These are phyloP conservation scores for Macrophomina tecta DNA, from an alignment of 2,329 filamentous ascomycete genomes.

Conservation along the genomic window DNA sequence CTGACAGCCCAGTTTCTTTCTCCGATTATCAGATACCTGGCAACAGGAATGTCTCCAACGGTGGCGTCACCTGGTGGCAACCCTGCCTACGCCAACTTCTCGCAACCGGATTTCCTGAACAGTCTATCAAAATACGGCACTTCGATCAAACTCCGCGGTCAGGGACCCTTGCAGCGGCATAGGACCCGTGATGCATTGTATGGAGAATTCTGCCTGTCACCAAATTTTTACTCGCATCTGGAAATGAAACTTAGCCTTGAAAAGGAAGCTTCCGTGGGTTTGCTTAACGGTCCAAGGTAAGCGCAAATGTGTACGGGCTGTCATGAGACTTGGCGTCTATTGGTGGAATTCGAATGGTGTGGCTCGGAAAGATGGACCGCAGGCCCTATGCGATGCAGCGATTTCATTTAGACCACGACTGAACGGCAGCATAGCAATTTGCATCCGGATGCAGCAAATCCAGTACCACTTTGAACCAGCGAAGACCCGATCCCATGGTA, in stretches of 20 bases:
- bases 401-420: constrained; percentile 19
- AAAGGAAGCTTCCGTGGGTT: constrained; percentile 46
- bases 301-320: background rate
- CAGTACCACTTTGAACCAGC: background rate
- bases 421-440: constrained; percentile 16
- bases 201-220: constrained; percentile 44
- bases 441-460: constrained; percentile 1
- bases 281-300: constrained; percentile 34
- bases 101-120: constrained; percentile 43
- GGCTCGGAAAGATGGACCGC: constrained; percentile 20
- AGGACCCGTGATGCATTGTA: constrained; percentile 45
- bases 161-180: constrained; percentile 46
- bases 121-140: constrained; percentile 48
- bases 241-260: constrained; percentile 51
- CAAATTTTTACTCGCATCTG: constrained; percentile 50
- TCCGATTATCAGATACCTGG: constrained; percentile 49
- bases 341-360: constrained; percentile 15
- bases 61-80: constrained; percentile 44
- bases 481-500: background rate
- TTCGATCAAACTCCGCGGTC: constrained; percentile 46
- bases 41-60: constrained; percentile 40
- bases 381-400: constrained; percentile 4
- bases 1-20: constrained; percentile 49
- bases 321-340: background rate
- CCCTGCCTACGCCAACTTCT: constrained; percentile 47